Evolutionary conservation across 225 moss, liverwort and hornwort species (phyloP), one percentile per base, ranked within the genome.

Genomic region (Bryoerythrophyllum caledonicum): DNA sequence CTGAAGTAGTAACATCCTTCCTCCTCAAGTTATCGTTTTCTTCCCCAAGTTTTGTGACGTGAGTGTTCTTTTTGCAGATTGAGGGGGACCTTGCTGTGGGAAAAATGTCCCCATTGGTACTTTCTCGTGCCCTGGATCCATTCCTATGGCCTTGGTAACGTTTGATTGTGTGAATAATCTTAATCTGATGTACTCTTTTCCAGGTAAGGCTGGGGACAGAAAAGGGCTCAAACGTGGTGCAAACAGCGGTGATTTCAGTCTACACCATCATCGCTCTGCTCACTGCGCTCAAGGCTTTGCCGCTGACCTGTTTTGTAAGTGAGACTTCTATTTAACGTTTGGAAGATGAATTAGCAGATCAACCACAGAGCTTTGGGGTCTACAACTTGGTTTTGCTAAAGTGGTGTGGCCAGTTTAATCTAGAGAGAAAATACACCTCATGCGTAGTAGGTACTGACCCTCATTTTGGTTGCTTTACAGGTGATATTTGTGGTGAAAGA

Each of bases 41-140:
- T 57, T 21, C 16, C 11, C 30, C 25, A 7, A 2, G 19, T 61
- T 56, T 56, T 43, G 21, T 7, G 48, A 17, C 15, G 34, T 59
- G 53, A 65, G 28, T 48, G 8, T 2, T 34, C 25, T 0, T 37
- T 72, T n/a, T 72, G 1, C 88, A 96, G 96, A 94, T 97, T 75
- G 94, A 94, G 34, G 89, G 91, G 12, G 97, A 97, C 34, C 80
- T 65, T 34, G 70, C 84, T 17, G 94, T 91, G 3, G 92, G 94
- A 20, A 97, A 97, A 70, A 58, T 93, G 58, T 94, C 97, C 40
- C 97, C 97, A 2, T 84, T 97, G 88, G 97, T 96, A 93, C n/a
- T 58, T 27, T n/a, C 35, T 75, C 54, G 52, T 71, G 35, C 61
- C 40, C 66, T 41, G 34, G 12, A 49, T 34, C 10, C 3, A 20